A percentile compares a stretch with the other conserved stretches of the same genome.
phyloP scores from a whole-genome alignment of 768 basidiomycete genomes.

The Mycena latifolia region DNA sequence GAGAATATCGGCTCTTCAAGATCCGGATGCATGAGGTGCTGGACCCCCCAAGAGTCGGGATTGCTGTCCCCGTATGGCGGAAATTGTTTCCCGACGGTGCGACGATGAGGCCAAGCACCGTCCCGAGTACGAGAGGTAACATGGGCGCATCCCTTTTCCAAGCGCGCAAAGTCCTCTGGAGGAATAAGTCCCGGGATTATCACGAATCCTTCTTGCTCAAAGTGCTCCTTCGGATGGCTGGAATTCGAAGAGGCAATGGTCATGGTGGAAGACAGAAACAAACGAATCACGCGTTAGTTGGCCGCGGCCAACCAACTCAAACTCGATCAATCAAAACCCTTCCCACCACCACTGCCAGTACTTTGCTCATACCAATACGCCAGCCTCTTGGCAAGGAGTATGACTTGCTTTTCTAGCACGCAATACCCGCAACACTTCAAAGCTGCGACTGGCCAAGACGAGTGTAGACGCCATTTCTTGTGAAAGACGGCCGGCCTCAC shows the following conservation, averaged over 20 bases:
- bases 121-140: constrained; percentile 65
- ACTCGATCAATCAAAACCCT: too few species aligned
- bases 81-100: constrained; percentile 84
- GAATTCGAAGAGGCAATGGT: neutral
- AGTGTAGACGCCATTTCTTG: too few species aligned
- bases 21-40: constrained; percentile 86
- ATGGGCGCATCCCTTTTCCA: constrained; percentile 65
- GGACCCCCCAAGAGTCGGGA: constrained; percentile 85
- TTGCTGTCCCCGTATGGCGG: constrained; percentile 73
- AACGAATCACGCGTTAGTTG: neutral
- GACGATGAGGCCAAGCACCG: constrained; percentile 73
- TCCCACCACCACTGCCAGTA: too few species aligned
- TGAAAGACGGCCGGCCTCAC: too few species aligned
- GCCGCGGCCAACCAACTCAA: too few species aligned
- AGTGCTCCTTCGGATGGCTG: constrained; percentile 55
- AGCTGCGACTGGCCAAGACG: too few species aligned
- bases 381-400: too few species aligned
- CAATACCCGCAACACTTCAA: too few species aligned
- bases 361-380: too few species aligned
- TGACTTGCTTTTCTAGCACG: too few species aligned
- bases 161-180: constrained; percentile 48
- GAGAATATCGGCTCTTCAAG: constrained; percentile 71
- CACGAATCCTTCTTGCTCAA: constrained; percentile 76
- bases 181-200: constrained; percentile 69
- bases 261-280: neutral